Evolutionary conservation across 1,139 yeast species (phyloP), one percentile per base, ranked within the genome.

Genomic region (Torulaspora globosa): DNA sequence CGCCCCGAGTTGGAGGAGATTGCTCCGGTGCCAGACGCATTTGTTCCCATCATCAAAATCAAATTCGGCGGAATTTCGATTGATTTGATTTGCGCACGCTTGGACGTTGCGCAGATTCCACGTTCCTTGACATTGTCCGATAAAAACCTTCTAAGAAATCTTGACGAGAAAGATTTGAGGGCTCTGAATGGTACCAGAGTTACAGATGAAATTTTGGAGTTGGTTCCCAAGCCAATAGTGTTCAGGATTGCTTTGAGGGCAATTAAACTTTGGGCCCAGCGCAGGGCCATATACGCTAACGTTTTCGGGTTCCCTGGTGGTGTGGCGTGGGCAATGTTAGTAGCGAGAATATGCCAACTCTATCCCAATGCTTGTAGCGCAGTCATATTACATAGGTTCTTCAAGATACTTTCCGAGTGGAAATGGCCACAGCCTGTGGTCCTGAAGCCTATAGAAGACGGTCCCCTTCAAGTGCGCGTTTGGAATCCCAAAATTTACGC

Each of bases 261-360:
- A 19, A 85, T 92, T 48, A 92, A 92, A 65, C 73, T 92, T 63
- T 92, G 99, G 98, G 98, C 99, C 0, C 94, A 89, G 63, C 79
- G 89, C 58, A 75, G 97, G 47, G 98, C 97, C 0, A 79, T 92
- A 14, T 92, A 92, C 66, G 97, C 87, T 4, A 92, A 92, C 62
- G 84, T 92, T 39, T 88, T 84, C 74, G 98, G 98, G 0, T 92
- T 92, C 67, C 98, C 98, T 0, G 99, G 99, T 57, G 99, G 99
- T 66, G 98, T 92, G 29, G 98, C 98, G 0, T 92, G 98, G 98
- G 99, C 98, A 1, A 92, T 92, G 97, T 68, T 92, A 39, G 97
- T 89, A 6, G 98, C 98, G 0, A 76, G 98, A 59, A 89, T 92
- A 28, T 92, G 98, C 65, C 99, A 92, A 63, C 69, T 92, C 36